phyloP scores from a whole-genome alignment of 2,329 filamentous ascomycete species.

The Aspergillus viridinutans region DNA sequence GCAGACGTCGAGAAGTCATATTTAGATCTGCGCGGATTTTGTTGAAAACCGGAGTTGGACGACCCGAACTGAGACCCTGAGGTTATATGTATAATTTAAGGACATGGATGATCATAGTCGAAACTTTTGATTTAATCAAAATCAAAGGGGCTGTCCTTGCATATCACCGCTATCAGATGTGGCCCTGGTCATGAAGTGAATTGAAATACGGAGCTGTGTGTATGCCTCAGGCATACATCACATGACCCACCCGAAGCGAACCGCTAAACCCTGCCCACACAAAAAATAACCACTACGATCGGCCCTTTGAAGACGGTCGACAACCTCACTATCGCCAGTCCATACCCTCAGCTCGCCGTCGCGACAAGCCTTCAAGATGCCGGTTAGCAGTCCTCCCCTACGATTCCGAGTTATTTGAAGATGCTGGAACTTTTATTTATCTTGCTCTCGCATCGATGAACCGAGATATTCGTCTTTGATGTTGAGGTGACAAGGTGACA shows the following conservation, averaged over 20 bases:
- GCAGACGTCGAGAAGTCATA: neutral
- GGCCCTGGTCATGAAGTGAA: no score
- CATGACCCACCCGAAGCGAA: constrained; percentile 37
- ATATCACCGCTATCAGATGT: neutral
- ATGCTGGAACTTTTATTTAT: neutral
- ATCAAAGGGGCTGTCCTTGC: neutral
- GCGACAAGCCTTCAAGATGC: constrained; percentile 51
- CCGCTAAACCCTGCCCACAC: constrained; percentile 39
- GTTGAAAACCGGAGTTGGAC: neutral
- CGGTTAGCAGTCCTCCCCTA: constrained; percentile 40
- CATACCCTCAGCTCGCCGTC: constrained; percentile 37
- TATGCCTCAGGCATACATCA: constrained; percentile 25
- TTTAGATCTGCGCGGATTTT: neutral
- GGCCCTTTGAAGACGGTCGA: constrained; percentile 28
- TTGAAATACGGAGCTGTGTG: neutral
- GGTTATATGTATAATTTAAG: neutral
- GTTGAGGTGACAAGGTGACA: neutral
- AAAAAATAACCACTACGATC: constrained; percentile 32
- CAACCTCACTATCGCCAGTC: constrained; percentile 31
- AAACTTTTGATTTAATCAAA: neutral
- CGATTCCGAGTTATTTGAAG: neutral
- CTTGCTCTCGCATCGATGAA: neutral
- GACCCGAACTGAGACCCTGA: neutral
- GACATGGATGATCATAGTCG: no score
- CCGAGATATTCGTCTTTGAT: neutral